These are phyloP conservation scores for Penicillium sp. DNA, from an alignment of 2,329 filamentous ascomycete genomes.

Conservation along the genomic window DNA sequence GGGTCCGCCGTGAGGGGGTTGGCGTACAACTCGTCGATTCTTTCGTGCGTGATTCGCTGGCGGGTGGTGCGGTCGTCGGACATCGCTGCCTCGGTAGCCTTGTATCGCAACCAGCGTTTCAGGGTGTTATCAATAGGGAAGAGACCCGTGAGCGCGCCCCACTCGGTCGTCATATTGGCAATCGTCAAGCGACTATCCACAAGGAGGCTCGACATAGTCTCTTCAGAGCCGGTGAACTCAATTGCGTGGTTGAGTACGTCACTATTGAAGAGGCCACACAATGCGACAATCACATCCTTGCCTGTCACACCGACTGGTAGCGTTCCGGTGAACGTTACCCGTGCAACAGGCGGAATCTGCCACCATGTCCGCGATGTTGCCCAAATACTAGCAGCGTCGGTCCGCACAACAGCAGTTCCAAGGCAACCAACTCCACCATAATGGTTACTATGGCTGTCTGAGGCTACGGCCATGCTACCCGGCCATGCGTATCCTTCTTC, in stretches of 20 bases:
- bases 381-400: slow-evolving; percentile 84
- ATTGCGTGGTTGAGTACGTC: slow-evolving; percentile 90
- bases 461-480: slow-evolving; percentile 76
- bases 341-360: slow-evolving; percentile 80
- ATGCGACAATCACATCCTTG: slow-evolving; percentile 89
- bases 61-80: not conserved
- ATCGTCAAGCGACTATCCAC: slow-evolving; percentile 70
- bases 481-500: slow-evolving; percentile 86
- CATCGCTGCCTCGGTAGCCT: slow-evolving; percentile 70
- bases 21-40: slow-evolving; percentile 68
- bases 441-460: slow-evolving; percentile 69
- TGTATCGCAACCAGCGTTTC: slow-evolving; percentile 69
- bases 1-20: slow-evolving; percentile 69
- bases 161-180: slow-evolving; percentile 78
- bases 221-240: slow-evolving; percentile 78
- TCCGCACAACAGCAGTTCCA: slow-evolving; percentile 79
- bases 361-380: slow-evolving; percentile 82
- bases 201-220: slow-evolving; percentile 70
- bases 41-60: slow-evolving; percentile 61
- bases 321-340: slow-evolving; percentile 72
- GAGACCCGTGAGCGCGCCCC: slow-evolving; percentile 69
- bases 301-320: slow-evolving; percentile 79
- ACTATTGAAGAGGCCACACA: slow-evolving; percentile 81
- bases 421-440: slow-evolving; percentile 78
- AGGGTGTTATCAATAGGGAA: slow-evolving; percentile 79